Evolutionary conservation across 352 stramenopile genomes (phyloP).

Genomic region (Pythium scleroteichum): DNA sequence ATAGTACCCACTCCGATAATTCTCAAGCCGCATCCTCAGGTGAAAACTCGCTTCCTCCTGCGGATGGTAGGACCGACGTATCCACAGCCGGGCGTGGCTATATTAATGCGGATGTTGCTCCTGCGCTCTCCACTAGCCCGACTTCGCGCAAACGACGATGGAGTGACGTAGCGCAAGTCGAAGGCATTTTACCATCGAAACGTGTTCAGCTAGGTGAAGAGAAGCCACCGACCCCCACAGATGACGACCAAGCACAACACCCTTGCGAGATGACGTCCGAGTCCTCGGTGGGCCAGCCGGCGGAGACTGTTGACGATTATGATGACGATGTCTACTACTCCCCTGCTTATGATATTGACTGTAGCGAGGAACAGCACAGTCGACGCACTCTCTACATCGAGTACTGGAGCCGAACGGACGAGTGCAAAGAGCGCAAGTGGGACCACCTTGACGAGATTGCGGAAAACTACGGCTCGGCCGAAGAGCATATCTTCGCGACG

Average conservation of each 20-base stretch:
- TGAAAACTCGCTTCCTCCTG: conserved; percentile 33
- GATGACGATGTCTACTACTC: conserved; percentile 44
- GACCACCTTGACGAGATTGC: conserved; percentile 84
- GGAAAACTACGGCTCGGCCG: conserved; percentile 67
- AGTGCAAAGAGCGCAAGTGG: conserved; percentile 89
- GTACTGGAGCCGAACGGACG: conserved; percentile 87
- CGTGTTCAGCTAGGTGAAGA: conserved; percentile 27
- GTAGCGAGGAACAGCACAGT: conserved; percentile 41
- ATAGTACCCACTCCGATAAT: not conserved
- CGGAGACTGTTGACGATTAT: conserved; percentile 30
- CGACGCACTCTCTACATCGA: conserved; percentile 85
- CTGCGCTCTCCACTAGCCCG: conserved; percentile 55
- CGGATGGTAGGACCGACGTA: conserved; percentile 41
- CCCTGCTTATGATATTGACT: conserved; percentile 62
- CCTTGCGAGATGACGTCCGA: conserved; percentile 18
- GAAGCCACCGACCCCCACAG: conserved; percentile 1
- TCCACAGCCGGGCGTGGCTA: conserved; percentile 34
- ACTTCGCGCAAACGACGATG: conserved; percentile 65
- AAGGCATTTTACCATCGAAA: not conserved
- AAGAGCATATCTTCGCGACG: conserved; percentile 85
- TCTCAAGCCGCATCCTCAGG: conserved; percentile 27
- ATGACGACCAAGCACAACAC: conserved; percentile 21
- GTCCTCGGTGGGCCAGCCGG: conserved; percentile 6
- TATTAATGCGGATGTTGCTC: conserved; percentile 81
- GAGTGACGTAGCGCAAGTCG: conserved; percentile 28